Percentiles rank a stretch among this genome's conserved stretches.
Conservation (phyloP, 352 stramenopile genomes). For the Pythium grandisporangium region DNA sequence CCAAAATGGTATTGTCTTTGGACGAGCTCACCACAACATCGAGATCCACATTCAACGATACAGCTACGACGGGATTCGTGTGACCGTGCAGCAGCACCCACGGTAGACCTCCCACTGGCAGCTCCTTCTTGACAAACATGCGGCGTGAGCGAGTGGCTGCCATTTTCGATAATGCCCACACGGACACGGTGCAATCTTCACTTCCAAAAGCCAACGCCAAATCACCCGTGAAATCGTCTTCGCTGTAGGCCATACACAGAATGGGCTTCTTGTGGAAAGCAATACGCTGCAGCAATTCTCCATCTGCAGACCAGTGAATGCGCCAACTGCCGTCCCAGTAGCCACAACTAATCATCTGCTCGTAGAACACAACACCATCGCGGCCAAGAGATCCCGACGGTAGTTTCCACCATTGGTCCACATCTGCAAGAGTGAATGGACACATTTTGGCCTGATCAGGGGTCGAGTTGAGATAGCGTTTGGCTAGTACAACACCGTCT, state of each 20-base stretch:
- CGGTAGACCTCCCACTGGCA: conserved; percentile 63
- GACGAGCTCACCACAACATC: conserved; percentile 78
- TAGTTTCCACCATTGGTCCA: conserved; percentile 84
- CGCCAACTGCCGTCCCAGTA: conserved; percentile 86
- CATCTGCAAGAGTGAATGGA: conserved; percentile 71
- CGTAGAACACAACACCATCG: conserved; percentile 80
- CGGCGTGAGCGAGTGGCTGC: conserved; percentile 67
- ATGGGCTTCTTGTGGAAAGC: conserved; percentile 86
- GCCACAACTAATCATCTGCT: conserved; percentile 85
- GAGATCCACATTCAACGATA: conserved; percentile 73
- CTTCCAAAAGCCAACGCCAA: conserved; percentile 76
- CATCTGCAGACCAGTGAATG: conserved; percentile 81
- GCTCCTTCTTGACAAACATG: conserved; percentile 81
- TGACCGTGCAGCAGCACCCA: conserved; percentile 77
- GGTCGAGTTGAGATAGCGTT: conserved; percentile 63
- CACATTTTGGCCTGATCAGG: conserved; percentile 58
- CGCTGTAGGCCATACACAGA: conserved; percentile 74
- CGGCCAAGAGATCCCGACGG: conserved; percentile 59
- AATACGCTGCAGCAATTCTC: conserved; percentile 76
- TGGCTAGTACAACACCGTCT: conserved; percentile 66
- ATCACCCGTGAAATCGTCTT: conserved; percentile 83
- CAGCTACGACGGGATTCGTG: conserved; percentile 65
- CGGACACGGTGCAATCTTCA: conserved; percentile 79
- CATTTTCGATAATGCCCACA: conserved; percentile 81
- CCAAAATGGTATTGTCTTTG: conserved; percentile 59